A percentile compares a stretch with the other conserved stretches of the same genome.
phyloP scores from a whole-genome alignment of 2,329 filamentous ascomycete genomes.

The Colletotrichum lentis region DNA sequence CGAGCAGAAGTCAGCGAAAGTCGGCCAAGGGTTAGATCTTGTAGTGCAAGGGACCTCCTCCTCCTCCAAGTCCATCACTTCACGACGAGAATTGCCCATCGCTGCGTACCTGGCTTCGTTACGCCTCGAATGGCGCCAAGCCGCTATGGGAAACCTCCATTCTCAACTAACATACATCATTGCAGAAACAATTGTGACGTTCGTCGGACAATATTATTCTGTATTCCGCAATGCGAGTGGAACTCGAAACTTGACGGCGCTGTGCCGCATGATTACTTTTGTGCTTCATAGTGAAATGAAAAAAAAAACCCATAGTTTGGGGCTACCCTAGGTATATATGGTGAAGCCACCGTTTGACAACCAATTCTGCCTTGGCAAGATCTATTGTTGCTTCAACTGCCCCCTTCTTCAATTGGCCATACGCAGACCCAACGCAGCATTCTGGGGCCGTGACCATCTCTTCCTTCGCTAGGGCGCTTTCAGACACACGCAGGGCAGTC shows the following conservation, averaged over 20 bases:
- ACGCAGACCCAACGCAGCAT: background rate
- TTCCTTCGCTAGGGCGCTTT: background rate
- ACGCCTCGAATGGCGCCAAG: background rate
- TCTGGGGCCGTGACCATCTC: background rate
- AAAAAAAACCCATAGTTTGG: conserved; percentile 21
- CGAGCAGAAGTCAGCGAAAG: no score
- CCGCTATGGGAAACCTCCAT: background rate
- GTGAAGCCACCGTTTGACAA: conserved; percentile 16
- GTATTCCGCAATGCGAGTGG: background rate
- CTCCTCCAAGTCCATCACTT: conserved; percentile 31
- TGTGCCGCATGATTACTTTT: background rate
- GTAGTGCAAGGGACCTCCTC: no score
- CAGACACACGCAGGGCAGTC: conserved; percentile 12
- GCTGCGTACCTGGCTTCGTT: background rate
- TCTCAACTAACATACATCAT: background rate
- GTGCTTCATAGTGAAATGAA: background rate
- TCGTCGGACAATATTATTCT: background rate
- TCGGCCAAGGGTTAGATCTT: no score
- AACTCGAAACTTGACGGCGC: background rate
- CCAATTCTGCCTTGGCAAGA: conserved; percentile 14
- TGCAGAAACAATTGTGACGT: no score
- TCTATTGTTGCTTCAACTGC: background rate
- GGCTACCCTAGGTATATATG: conserved; percentile 31
- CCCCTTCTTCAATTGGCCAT: background rate
- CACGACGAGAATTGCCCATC: conserved; percentile 20